A percentile compares a stretch with the other conserved stretches of the same genome.
Evolutionary conservation across 257 asterid genomes (phyloP).

Genomic region (Gardenia jasminoides): DNA sequence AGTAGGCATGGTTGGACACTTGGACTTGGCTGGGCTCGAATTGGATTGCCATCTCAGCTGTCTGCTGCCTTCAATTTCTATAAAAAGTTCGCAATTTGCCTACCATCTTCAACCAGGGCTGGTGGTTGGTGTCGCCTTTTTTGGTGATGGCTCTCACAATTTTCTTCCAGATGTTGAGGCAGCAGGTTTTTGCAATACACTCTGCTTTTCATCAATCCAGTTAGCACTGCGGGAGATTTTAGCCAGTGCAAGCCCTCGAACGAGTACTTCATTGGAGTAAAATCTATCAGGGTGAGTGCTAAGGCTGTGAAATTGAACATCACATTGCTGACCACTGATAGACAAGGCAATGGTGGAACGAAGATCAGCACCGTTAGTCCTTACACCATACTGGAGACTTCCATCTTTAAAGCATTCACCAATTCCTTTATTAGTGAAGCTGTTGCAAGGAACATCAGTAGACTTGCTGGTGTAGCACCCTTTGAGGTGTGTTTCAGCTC

Average conservation of each 20-base stretch:
- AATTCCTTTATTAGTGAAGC: conserved; percentile 29
- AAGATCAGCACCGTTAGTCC: conserved; percentile 30
- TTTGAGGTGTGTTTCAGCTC: conserved; percentile 58
- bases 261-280: conserved; percentile 25
- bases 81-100: conserved; percentile 47
- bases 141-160: conserved; percentile 14
- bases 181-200: conserved; percentile 11
- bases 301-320: conserved; percentile 15
- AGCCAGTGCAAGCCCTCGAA: background rate
- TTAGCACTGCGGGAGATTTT: conserved; percentile 2
- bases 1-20: conserved; percentile 32
- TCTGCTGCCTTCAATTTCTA: conserved; percentile 55
- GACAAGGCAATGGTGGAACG: conserved; percentile 23
- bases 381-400: conserved; percentile 48
- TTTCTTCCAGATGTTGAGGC: background rate
- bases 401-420: conserved; percentile 36
- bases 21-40: conserved; percentile 44
- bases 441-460: conserved; percentile 33
- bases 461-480: conserved; percentile 39
- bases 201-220: conserved; percentile 23
- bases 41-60: conserved; percentile 47
- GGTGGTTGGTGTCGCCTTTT: conserved; percentile 12
- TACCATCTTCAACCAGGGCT: background rate
- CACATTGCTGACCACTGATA: conserved; percentile 11
- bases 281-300: conserved; percentile 8